A percentile compares a stretch with the other conserved stretches of the same genome.
phyloP scores from a whole-genome alignment of 2,329 filamentous ascomycete species.

The Cladosporium halotolerans region DNA sequence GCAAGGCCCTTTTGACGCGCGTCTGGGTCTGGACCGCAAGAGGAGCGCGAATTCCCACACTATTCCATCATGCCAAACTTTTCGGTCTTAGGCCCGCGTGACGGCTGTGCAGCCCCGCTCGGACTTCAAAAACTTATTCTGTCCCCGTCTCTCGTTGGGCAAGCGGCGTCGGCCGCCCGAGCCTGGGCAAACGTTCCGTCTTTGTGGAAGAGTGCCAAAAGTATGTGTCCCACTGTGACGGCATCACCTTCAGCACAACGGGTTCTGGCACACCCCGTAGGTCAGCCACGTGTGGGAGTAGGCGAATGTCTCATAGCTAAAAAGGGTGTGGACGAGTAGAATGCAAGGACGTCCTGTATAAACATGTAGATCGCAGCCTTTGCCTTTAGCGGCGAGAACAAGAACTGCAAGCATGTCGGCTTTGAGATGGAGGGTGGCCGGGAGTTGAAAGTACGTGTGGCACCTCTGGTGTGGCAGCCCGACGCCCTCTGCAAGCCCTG shows the following conservation, averaged over 20 bases:
- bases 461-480: not conserved
- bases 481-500: not conserved
- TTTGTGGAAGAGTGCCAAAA: constrained; percentile 4
- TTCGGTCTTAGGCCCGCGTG: not conserved
- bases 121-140: not conserved
- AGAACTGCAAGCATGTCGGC: constrained; percentile 1
- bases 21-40: not conserved
- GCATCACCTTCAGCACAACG: not conserved
- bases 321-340: not conserved
- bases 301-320: not conserved
- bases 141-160: too few species aligned
- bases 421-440: not conserved
- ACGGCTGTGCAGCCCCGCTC: constrained; percentile 5
- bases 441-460: not conserved
- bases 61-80: not conserved
- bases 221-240: not conserved
- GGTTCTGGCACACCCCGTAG: not conserved
- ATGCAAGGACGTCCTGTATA: not conserved
- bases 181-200: not conserved
- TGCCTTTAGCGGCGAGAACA: not conserved
- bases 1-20: not conserved
- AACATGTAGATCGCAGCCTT: not conserved
- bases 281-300: constrained; percentile 9
- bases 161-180: not conserved
- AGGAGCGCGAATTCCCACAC: not conserved